Base-by-base conservation (phyloP, 805 yeast genomes). In the Starmerella kuoi region DNA sequence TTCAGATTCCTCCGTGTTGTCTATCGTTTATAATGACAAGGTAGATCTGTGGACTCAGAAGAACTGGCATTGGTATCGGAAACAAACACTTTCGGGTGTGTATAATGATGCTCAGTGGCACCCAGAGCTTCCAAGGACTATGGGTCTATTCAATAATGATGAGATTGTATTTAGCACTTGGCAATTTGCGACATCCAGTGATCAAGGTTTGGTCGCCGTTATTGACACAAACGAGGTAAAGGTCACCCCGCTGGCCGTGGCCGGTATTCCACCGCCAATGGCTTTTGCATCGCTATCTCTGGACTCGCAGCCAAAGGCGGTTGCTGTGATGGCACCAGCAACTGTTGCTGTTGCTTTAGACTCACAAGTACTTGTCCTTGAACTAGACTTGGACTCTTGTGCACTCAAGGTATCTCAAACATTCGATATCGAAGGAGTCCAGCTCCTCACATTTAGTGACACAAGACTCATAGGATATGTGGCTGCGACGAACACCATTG, bases 231-330 rank as follows among this genome's bases (percentile, higher is more conserved):
- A 60, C 1, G 67, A 70, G 11, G 72, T 79, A 12, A 73, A 76
- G 50, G 62, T 86, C 19, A 88, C 98, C 0, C 96, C 97, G 0
- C 66, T 91, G 28, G 70, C 80, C 1, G 57, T 77, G 24, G 94
- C 95, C 2, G 85, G 78, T 57, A 88, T 85, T 9, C 99, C 99
- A 3, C 99, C 99, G 1, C 99, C 99, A 33, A 75, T 84, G 57
- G 71, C 83, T 20, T 79, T 70, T 56, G 70, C 93, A 44, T 83
- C 78, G 37, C 59, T 81, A 40, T 82, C 77, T 37, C 60, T 84
- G 38, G 73, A 69, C 8, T 66, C 64, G 1, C 73, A 73, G 43
- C 74, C 85, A 6, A 58, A 68, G 18, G 84, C 80, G 54, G 72
- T 74, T 33, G 80, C 94, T 0, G 72, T 77, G 38, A 65, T 74